Evolutionary conservation across 257 asterid species (phyloP).

Genomic region (Leonotis leonurus): DNA sequence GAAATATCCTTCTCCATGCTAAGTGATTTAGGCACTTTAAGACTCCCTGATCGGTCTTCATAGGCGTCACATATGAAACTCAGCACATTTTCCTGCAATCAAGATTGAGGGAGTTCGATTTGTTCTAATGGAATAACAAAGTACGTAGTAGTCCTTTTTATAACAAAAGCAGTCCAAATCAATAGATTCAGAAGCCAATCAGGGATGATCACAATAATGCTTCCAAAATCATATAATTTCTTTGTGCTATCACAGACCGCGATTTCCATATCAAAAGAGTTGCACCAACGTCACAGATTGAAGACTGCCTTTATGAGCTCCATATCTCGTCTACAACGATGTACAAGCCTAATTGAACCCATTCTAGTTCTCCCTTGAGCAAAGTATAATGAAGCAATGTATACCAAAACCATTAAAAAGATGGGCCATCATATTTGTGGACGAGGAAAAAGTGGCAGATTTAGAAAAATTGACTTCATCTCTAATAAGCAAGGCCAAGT

Average conservation of each 20-base stretch:
- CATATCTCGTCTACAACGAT: neutral
- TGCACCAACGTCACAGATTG: neutral
- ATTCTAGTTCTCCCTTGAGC: neutral
- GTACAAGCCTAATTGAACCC: neutral
- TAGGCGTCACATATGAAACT: constrained; percentile 62
- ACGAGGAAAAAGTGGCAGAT: neutral
- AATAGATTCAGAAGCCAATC: neutral
- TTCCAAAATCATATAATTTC: neutral
- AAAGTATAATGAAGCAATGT: neutral
- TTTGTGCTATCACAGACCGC: neutral
- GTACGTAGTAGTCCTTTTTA: neutral
- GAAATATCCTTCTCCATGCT: constrained; percentile 62
- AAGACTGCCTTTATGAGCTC: neutral
- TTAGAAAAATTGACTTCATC: neutral
- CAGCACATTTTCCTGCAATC: constrained; percentile 62
- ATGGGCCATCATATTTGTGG: neutral
- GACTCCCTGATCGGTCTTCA: constrained; percentile 38
- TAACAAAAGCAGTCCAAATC: neutral
- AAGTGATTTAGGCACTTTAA: constrained; percentile 59
- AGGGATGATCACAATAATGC: neutral
- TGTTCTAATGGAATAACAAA: neutral
- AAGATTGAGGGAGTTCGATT: neutral
- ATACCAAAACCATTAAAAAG: neutral
- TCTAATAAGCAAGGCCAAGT: neutral
- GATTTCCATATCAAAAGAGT: neutral